phyloP scores from a whole-genome alignment of 805 yeast genomes.

The Monosporozyma aerobia region DNA sequence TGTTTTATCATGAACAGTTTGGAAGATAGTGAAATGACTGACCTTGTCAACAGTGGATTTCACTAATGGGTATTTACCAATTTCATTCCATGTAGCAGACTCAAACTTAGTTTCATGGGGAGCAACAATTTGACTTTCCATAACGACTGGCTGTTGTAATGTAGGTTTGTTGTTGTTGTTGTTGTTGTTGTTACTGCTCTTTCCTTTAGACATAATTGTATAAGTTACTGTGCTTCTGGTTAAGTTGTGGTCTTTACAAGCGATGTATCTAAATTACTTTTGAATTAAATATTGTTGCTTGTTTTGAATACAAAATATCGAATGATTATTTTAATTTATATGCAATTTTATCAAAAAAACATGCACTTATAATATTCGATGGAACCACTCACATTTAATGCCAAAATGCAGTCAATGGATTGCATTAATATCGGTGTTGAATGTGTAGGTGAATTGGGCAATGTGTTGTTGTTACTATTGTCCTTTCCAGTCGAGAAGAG shows the following conservation, averaged over 20 bases:
- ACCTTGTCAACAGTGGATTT: neutral
- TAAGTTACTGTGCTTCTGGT: neutral
- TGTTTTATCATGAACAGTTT: neutral
- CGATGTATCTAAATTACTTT: neutral
- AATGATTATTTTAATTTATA: neutral
- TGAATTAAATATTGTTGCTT: neutral
- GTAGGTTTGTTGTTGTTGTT: neutral
- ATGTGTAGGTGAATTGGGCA: too few relatives aligned
- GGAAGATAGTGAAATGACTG: neutral
- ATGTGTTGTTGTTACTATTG: too few relatives aligned
- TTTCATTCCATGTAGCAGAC: neutral
- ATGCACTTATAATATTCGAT: too few relatives aligned
- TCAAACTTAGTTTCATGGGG: neutral
- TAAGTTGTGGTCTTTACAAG: neutral
- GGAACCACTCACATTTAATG: too few relatives aligned
- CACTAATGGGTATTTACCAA: neutral
- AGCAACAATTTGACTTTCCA: neutral
- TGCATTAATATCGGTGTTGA: too few relatives aligned
- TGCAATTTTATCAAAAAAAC: neutral
- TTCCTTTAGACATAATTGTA: neutral
- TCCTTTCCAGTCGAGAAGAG: too few relatives aligned
- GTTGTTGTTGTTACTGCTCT: neutral
- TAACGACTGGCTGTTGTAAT: neutral
- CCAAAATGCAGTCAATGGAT: neutral
- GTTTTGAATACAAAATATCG: neutral